phyloP scores from a whole-genome alignment of 371 early-diverging fungal species.

The Mucor ambiguus region DNA sequence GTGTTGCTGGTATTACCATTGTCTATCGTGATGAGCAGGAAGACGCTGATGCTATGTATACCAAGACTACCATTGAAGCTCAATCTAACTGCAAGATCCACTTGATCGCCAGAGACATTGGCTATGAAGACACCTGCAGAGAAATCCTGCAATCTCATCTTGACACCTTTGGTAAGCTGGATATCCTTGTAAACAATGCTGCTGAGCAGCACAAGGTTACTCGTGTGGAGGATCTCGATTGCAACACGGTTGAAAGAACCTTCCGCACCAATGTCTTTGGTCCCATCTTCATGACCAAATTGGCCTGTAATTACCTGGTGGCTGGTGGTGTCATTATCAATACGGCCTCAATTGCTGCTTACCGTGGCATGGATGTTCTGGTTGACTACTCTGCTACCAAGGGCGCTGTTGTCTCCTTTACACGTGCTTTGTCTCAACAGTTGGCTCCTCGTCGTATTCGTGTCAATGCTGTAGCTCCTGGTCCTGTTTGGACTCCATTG shows the following conservation, averaged over 20 bases:
- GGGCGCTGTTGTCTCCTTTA: slow-evolving; percentile 62
- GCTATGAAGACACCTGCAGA: slow-evolving; percentile 47
- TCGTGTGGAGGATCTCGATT: slow-evolving; percentile 41
- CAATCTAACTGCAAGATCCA: slow-evolving; percentile 46
- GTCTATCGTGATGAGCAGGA: slow-evolving; percentile 54
- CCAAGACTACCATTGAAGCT: slow-evolving; percentile 48
- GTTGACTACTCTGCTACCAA: slow-evolving; percentile 63
- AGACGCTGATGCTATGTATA: slow-evolving; percentile 51
- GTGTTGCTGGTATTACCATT: slow-evolving; percentile 51
- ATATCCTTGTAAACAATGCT: slow-evolving; percentile 68
- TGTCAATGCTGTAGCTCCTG: slow-evolving; percentile 70
- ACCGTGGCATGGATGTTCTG: slow-evolving; percentile 56
- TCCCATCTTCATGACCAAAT: slow-evolving; percentile 61
- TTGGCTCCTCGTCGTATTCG: slow-evolving; percentile 62
- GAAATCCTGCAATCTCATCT: slow-evolving; percentile 49
- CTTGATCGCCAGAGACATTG: slow-evolving; percentile 52
- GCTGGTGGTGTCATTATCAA: slow-evolving; percentile 57
- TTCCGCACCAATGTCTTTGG: slow-evolving; percentile 60
- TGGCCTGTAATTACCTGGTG: slow-evolving; percentile 50
- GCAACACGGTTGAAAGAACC: slow-evolving; percentile 45
- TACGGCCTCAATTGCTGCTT: slow-evolving; percentile 65
- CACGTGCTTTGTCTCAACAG: slow-evolving; percentile 63
- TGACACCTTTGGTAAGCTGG: slow-evolving; percentile 52
- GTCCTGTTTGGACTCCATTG: slow-evolving; percentile 70
- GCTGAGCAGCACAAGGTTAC: slow-evolving; percentile 57